Conservation (phyloP, 768 basidiomycete species). For the Neoboletus brunneissimus region DNA sequence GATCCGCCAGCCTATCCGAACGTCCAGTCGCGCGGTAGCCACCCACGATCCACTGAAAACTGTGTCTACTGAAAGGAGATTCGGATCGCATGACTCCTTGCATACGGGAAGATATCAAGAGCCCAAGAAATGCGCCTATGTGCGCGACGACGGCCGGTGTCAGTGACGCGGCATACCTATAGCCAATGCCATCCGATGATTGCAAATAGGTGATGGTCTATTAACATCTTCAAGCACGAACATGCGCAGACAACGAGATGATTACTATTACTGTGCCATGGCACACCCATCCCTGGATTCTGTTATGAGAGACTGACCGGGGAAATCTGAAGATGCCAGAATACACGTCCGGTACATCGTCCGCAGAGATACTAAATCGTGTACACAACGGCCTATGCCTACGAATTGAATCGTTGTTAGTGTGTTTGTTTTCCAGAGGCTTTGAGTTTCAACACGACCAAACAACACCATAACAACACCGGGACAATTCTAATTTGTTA, state of each 20-base stretch:
- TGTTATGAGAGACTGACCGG: neutral
- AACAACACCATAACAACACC: constrained; percentile 24
- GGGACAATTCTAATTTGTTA: neutral
- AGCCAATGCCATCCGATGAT: neutral
- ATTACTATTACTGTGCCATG: too few relatives aligned
- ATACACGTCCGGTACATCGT: neutral
- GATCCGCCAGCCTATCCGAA: neutral
- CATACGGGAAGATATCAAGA: neutral
- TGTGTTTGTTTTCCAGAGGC: constrained; percentile 20
- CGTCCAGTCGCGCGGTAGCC: neutral
- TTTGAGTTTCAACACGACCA: constrained; percentile 23
- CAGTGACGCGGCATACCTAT: neutral
- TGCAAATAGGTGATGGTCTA: neutral
- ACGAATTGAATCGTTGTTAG: too few relatives aligned
- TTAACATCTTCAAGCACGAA: neutral
- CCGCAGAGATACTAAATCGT: neutral
- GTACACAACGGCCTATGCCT: too few relatives aligned
- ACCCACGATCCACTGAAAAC: neutral
- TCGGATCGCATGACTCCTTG: neutral
- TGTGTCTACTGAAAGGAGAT: neutral
- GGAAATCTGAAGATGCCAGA: neutral
- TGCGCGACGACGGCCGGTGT: neutral
- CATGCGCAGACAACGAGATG: too few relatives aligned
- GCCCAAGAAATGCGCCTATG: neutral
- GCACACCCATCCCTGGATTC: neutral